Percentiles rank a stretch among this genome's conserved stretches.
Conservation (phyloP, 257 asterid genomes). For the Plantago ovata region DNA sequence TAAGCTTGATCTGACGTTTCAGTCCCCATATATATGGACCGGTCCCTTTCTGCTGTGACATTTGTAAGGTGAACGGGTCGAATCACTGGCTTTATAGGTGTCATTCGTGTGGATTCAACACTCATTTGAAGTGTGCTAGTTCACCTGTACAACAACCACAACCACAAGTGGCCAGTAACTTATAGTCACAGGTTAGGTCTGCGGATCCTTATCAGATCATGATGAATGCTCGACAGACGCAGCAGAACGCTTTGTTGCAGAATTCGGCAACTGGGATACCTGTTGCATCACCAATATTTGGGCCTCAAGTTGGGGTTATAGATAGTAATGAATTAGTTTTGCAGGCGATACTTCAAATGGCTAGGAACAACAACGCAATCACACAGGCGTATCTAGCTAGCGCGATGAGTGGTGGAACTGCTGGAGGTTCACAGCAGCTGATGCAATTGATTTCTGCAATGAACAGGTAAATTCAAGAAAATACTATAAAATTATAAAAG, state of each 20-base stretch:
- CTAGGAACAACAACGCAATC: slow-evolving; percentile 21
- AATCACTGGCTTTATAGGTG: slow-evolving; percentile 61
- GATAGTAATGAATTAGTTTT: slow-evolving; percentile 3
- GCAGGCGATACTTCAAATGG: slow-evolving; percentile 23
- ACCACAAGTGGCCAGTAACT: not conserved
- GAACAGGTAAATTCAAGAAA: not conserved
- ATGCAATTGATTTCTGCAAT: not conserved
- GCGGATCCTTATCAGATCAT: no score
- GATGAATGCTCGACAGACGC: no score
- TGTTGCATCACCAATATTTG: slow-evolving; percentile 8
- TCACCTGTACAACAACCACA: not conserved
- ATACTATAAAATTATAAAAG: no score
- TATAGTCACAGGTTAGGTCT: no score
- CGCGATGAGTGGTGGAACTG: not conserved
- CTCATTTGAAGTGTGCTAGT: slow-evolving; percentile 49
- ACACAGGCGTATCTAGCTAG: slow-evolving; percentile 25
- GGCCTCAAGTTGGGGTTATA: slow-evolving; percentile 6
- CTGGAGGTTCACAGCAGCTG: not conserved
- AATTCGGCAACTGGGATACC: slow-evolving; percentile 11
- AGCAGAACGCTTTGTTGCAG: no score
- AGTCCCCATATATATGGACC: slow-evolving; percentile 35
- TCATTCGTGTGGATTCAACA: slow-evolving; percentile 43
- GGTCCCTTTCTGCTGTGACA: slow-evolving; percentile 36
- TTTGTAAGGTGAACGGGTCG: slow-evolving; percentile 33
- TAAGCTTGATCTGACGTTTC: slow-evolving; percentile 36